These are phyloP conservation scores for Ophiostoma populinum DNA, from an alignment of 2,329 filamentous ascomycete genomes.

Conservation along the genomic window DNA sequence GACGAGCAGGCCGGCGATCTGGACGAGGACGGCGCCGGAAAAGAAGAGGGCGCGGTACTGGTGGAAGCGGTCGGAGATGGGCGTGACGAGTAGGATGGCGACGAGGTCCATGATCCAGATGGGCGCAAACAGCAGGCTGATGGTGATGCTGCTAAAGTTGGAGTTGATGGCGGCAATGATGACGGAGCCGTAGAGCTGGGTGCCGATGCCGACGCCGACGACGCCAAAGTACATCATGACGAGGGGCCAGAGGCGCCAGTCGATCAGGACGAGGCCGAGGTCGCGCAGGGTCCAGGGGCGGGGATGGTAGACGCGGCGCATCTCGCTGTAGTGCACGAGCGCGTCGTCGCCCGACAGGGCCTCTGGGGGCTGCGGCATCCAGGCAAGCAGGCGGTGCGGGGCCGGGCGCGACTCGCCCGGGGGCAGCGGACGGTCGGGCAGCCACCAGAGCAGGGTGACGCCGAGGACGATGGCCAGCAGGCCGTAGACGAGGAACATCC, in stretches of 20 bases:
- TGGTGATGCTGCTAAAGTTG: constrained; percentile 50
- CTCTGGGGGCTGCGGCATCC: constrained; percentile 51
- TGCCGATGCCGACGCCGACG: constrained; percentile 80
- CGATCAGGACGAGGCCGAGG: constrained; percentile 51
- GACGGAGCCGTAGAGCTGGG: constrained; percentile 72
- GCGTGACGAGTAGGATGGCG: constrained; percentile 71
- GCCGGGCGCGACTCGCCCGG: constrained; percentile 44
- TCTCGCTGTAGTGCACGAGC: constrained; percentile 63
- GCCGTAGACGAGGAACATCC: constrained; percentile 87
- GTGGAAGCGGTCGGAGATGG: constrained; percentile 76
- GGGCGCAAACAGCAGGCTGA: constrained; percentile 72
- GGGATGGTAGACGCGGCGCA: constrained; percentile 63
- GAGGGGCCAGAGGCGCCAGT: constrained; percentile 81
- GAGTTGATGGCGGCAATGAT: constrained; percentile 71
- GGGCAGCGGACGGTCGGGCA: constrained; percentile 63
- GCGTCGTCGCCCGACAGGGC: constrained; percentile 64
- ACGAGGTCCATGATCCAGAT: constrained; percentile 94
- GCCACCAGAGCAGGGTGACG: constrained; percentile 67
- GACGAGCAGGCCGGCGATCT: constrained; percentile 65
- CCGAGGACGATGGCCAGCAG: constrained; percentile 57
- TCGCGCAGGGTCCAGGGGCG: constrained; percentile 58
- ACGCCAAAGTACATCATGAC: constrained; percentile 89
- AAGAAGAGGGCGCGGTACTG: constrained; percentile 67
- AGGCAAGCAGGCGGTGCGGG: constrained; percentile 35
- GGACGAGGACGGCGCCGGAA: constrained; percentile 54